Conservation (phyloP, 257 asterid species). For the Ilex asprella region DNA sequence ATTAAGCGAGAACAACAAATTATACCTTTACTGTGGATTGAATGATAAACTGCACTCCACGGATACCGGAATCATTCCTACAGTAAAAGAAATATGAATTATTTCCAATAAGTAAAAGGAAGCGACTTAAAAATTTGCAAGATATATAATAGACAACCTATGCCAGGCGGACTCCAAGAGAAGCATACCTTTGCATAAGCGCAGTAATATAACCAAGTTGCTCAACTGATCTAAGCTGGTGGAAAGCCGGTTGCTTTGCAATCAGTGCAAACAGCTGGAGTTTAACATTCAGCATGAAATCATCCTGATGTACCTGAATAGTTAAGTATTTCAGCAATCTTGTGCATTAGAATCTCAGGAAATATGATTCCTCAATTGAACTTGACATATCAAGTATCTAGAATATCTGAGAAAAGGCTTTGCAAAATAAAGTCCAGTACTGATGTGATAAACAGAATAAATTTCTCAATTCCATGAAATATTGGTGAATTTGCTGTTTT, state of each 20-base stretch:
- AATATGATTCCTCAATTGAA: not conserved
- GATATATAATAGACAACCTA: no score
- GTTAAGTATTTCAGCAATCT: constrained; percentile 1
- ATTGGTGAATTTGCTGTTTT: no score
- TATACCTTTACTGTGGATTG: constrained; percentile 87
- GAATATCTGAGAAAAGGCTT: no score
- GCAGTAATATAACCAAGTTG: constrained; percentile 96
- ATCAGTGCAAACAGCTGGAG: constrained; percentile 84
- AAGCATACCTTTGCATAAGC: constrained; percentile 70
- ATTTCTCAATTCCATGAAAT: no score
- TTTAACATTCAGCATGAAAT: constrained; percentile 64
- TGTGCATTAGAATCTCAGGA: not conserved
- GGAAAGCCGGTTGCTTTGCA: constrained; percentile 96
- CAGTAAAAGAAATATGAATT: constrained; percentile 3
- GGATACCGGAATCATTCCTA: constrained; percentile 90
- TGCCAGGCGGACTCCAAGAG: not conserved
- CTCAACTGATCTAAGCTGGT: constrained; percentile 98
- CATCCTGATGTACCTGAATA: constrained; percentile 88
- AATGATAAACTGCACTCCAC: constrained; percentile 84
- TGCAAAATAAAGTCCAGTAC: no score
- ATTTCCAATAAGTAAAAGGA: not conserved
- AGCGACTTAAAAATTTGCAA: no score
- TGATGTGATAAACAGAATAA: no score
- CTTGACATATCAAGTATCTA: no score
- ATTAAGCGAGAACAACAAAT: no score